Base-by-base conservation (phyloP, 352 stramenopile species). In the Pythium phragmiticola region DNA sequence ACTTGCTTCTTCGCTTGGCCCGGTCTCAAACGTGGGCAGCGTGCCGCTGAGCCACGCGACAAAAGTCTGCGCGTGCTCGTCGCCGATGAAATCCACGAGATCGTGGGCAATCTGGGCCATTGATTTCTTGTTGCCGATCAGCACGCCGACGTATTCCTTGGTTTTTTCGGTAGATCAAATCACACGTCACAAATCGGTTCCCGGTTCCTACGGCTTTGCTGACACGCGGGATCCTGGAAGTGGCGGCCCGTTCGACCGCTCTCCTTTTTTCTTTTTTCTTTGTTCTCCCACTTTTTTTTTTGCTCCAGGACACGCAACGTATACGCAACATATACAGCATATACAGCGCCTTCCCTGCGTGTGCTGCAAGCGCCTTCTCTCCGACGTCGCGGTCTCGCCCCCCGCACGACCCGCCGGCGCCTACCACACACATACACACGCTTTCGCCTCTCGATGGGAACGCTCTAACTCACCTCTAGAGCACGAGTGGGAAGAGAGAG, bases 71-170 rank as follows among this genome's bases (percentile, higher is more conserved):
- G 85, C 80, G 7, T 82, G 78, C 52, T 94, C 85, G 28, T 90
- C 83, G 23, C 85, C 85, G 61, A 94, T 91, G 37, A 94, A 94
- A 60, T 94, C 83, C 49, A 90, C 75, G 42, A 94, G 79, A 68
- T 92, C 85, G 66, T 85, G 70, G 13, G 79, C 75, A 69, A 94
- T 92, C 73, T 92, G 83, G 61, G 72, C 76, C 83, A 94, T 90
- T 53, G 77, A 87, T 70, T 92, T 92, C 76, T 91, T 90, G 76
- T 92, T 94, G 73, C 78, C 73, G 61, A 94, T 84, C 85, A 94
- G 91, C 30, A 90, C 80, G 60, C 90, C 78, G 51, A 94, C 82
- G 67, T 90, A 94, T 75, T 94, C 83, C 84, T 92, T 69, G 26
- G 26, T 61, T 59, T 39, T 39, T 9, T 9, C 7, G 53, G 56